These are phyloP conservation scores for Flammula alnicola DNA, from an alignment of 1,284 basidiomycete genomes.

Conservation along the genomic window DNA sequence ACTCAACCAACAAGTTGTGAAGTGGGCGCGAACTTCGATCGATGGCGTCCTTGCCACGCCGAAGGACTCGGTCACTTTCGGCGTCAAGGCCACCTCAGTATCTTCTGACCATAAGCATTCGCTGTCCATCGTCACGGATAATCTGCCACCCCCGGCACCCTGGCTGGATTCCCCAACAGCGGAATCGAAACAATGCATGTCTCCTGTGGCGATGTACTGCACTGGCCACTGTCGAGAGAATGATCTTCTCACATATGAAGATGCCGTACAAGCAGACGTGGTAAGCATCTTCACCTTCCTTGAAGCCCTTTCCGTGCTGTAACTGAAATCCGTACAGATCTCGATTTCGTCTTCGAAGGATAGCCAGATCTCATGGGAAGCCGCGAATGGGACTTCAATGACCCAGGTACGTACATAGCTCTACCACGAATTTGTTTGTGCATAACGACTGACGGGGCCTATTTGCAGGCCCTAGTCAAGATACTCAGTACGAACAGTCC, in stretches of 20 bases:
- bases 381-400: conserved; percentile 36
- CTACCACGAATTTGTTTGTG: background rate
- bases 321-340: conserved; percentile 24
- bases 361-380: conserved; percentile 39
- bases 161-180: background rate
- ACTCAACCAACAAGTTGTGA: background rate
- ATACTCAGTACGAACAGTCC: conserved; percentile 3
- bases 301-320: background rate
- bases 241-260: background rate
- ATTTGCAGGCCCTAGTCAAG: conserved; percentile 23
- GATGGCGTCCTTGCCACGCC: conserved; percentile 8
- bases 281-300: conserved; percentile 7
- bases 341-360: conserved; percentile 39
- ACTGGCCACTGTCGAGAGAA: conserved; percentile 13
- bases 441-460: background rate
- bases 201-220: conserved; percentile 18
- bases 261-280: conserved; percentile 13
- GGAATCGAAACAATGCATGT: conserved; percentile 7
- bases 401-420: conserved; percentile 30
- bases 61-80: background rate
- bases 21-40: conserved; percentile 15
- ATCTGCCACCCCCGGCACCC: background rate
- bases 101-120: conserved; percentile 2
- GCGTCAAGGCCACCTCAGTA: background rate
- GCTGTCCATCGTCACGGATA: conserved; percentile 9